A percentile compares a stretch with the other conserved stretches of the same genome.
Evolutionary conservation across 106 monocot species (phyloP).

Genomic region (Narthecium ossifragum): DNA sequence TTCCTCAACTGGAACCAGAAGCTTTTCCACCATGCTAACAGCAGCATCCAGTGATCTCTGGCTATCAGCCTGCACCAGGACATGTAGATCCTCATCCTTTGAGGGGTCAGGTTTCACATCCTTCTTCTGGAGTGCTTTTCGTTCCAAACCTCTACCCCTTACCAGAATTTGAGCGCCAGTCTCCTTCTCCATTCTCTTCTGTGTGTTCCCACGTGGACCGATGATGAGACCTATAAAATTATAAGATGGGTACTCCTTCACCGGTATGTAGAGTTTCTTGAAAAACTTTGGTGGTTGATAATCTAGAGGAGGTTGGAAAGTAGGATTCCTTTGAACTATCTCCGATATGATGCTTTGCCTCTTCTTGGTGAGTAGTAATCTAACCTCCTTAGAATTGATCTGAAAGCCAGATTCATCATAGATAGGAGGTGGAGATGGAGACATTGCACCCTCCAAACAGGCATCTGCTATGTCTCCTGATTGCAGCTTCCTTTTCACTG

Average conservation of each 20-base stretch:
- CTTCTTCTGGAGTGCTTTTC: not conserved
- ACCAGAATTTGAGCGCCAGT: conserved; percentile 50
- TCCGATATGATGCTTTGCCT: conserved; percentile 29
- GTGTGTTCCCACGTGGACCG: conserved; percentile 58
- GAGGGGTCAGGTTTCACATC: conserved; percentile 4
- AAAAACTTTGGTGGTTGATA: conserved; percentile 14
- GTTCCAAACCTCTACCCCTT: conserved; percentile 43
- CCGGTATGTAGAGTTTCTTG: conserved; percentile 65
- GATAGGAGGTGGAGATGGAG: conserved; percentile 21
- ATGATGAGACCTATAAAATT: conserved; percentile 70
- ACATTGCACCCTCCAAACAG: conserved; percentile 14
- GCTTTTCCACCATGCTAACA: conserved; percentile 53
- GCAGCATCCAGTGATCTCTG: conserved; percentile 57
- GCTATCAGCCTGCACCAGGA: conserved; percentile 41
- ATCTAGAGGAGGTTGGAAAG: conserved; percentile 14
- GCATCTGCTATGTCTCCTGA: conserved; percentile 13
- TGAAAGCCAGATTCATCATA: conserved; percentile 14
- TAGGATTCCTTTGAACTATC: conserved; percentile 26
- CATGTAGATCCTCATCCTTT: conserved; percentile 54
- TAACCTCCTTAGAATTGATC: conserved; percentile 8
- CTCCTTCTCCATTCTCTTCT: conserved; percentile 57
- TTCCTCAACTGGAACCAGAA: conserved; percentile 53
- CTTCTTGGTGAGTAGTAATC: conserved; percentile 9
- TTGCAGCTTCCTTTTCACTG: conserved; percentile 16
- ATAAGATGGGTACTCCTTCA: conserved; percentile 47